Base-by-base conservation (phyloP, 805 yeast genomes). In the Metschnikowia lachancei region DNA sequence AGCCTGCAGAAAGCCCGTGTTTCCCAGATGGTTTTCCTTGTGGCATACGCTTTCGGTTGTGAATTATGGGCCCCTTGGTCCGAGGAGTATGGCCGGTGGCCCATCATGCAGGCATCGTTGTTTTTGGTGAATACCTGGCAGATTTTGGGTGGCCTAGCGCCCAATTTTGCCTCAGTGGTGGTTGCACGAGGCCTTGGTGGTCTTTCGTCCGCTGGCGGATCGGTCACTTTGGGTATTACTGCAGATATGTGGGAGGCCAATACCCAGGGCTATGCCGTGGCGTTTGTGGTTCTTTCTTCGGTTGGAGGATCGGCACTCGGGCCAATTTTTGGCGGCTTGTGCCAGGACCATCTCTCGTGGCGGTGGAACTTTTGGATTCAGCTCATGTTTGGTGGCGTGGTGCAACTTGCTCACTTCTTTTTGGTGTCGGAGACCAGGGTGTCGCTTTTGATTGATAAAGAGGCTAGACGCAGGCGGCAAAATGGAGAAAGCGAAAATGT, bases 31-130 rank as follows among this genome's bases (percentile, higher is more conserved):
- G 55, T 63, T 17, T 64, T 63, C 41, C 58, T 64, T 39, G 56
- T 63, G 1, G 56, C 62, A 16, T 64, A 64, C 48, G 69, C 65
- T 2, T 61, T 64, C 45, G 69, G 67, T 10, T 62, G 69, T 52
- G 67, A 64, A 45, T 53, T 64, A 29, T 63, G 67, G 67, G 69
- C 67, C 10, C 69, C 69, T 7, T 64, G 67, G 67, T 61, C 66
- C 37, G 69, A 64, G 54, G 67, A 64, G 48, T 63, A 46, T 41
- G 69, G 67, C 17, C 51, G 69, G 20, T 63, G 67, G 67, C 66
- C 67, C 17, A 57, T 64, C 20, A 60, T 64, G 66, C 67, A 64
- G 50, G 31, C 51, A 14, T 57, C 63, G 43, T 54, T 64, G 45
- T 58, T 60, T 34, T 50, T 64, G 29, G 67, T 64, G 17, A 64